Evolutionary conservation across 768 basidiomycete species (phyloP), one percentile per base, ranked within the genome.

Genomic region (Boletus patriciae): DNA sequence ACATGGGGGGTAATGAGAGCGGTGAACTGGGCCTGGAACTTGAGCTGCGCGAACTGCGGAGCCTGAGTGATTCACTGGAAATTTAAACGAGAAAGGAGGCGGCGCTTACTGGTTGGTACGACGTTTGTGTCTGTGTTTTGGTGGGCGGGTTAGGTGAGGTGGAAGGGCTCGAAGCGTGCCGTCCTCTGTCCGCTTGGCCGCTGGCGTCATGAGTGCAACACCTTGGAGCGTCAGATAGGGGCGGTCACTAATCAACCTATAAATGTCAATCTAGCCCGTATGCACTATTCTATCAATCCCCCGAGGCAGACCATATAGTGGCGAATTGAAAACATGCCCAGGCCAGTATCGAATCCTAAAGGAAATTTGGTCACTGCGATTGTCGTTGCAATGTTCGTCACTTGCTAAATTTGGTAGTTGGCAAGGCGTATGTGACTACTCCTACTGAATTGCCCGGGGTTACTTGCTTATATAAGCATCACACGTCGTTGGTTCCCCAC

Each of bases 1-100:
- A 54, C 43, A 57, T 18, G 23, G 62, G 62, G 18, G 62, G 62
- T n/a, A 60, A 21, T 16, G 62, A 56, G 12, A 63, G 62, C 15
- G 62, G 62, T 4, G 62, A 63, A 27, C 43, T 46, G 29, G 52
- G 44, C 18, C 48, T 51, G 47, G 58, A 52, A 40, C 38, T 27
- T 12, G 42, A 21, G 25, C 53, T 49, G 23, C 11, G 31, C 11
- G 21, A 13, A 12, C 4, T 15, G 41, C 16, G 34, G 50, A 4
- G n/a, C n/a, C n/a, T n/a, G n/a, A n/a, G 19, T 52, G 40, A 41
- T 16, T n/a, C 5, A 23, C 4, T 19, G 29, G 36, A 13, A 25
- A 25, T 25, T 25, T 25, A 4, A 25, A 36, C 12, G 16, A 33
- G 21, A 11, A 13, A 8, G 19, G 12, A 0, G 13, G 21, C 6